Evolutionary conservation across 2,329 filamentous ascomycete genomes (phyloP).

Genomic region (Aspergillus quadricinctus): DNA sequence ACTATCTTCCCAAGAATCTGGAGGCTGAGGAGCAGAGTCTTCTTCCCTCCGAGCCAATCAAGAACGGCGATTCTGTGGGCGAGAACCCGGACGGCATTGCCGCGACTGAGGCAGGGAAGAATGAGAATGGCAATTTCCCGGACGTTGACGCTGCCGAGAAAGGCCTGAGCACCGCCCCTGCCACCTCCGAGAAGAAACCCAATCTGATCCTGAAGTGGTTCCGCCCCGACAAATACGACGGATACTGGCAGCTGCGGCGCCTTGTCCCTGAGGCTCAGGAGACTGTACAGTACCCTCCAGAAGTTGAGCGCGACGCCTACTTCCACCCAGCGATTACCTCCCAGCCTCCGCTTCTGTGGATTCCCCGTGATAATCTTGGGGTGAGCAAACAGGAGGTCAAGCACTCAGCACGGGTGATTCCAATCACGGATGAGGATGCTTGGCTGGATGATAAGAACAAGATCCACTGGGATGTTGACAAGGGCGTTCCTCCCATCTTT

Average conservation of each 20-base stretch:
- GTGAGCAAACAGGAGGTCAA: conserved; percentile 72
- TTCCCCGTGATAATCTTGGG: conserved; percentile 69
- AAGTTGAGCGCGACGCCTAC: conserved; percentile 65
- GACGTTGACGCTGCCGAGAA: conserved; percentile 35
- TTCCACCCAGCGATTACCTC: conserved; percentile 66
- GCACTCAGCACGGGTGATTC: conserved; percentile 66
- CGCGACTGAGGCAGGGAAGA: conserved; percentile 7
- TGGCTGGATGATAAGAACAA: conserved; percentile 67
- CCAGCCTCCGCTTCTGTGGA: conserved; percentile 70
- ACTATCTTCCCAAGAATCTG: conserved; percentile 73
- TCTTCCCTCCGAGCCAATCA: conserved; percentile 29
- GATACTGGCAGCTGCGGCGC: conserved; percentile 66
- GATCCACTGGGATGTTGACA: conserved; percentile 55
- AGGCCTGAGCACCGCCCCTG: conserved; percentile 21
- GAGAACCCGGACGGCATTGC: conserved; percentile 19
- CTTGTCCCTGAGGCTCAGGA: conserved; percentile 59
- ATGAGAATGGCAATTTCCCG: conserved; percentile 21
- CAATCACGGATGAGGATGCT: conserved; percentile 76
- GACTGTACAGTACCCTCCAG: conserved; percentile 56
- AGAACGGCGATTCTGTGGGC: conserved; percentile 13
- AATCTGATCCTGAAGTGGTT: conserved; percentile 54
- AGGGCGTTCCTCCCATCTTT: conserved; percentile 56
- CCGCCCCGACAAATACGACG: conserved; percentile 70
- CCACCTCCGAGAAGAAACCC: conserved; percentile 26
- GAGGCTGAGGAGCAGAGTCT: conserved; percentile 54